Conservation (phyloP, 1,284 basidiomycete species). For the Acaromyces ingoldii region DNA sequence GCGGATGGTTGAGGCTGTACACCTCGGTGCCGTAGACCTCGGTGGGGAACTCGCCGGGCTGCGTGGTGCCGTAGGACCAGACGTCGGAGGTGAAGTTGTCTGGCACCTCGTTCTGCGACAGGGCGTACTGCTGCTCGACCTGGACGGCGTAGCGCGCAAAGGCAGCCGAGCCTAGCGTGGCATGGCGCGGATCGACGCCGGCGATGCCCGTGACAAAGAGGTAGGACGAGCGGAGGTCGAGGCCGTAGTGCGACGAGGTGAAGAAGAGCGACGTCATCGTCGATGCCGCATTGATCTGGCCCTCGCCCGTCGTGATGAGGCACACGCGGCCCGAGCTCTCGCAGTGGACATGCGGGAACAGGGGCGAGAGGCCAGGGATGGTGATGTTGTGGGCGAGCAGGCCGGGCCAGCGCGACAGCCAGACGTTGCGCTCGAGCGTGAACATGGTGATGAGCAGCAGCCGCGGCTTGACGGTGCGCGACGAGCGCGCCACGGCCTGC, state of each 20-base stretch:
- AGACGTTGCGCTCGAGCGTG: conserved; percentile 49
- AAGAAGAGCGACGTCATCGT: conserved; percentile 55
- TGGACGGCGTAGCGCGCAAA: conserved; percentile 57
- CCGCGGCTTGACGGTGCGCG: too few species aligned
- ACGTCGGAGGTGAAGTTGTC: conserved; percentile 56
- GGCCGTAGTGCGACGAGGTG: too few species aligned
- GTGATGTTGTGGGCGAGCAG: conserved; percentile 53
- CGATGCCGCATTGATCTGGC: conserved; percentile 58
- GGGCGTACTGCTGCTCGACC: conserved; percentile 56
- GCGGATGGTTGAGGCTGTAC: conserved; percentile 57
- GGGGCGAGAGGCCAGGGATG: conserved; percentile 55
- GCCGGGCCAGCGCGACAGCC: conserved; percentile 34
- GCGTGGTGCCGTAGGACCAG: conserved; percentile 52
- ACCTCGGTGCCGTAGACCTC: conserved; percentile 58
- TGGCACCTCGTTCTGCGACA: conserved; percentile 57
- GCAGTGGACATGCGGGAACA: conserved; percentile 56
- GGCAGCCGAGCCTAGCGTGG: conserved; percentile 55
- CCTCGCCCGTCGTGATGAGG: conserved; percentile 53
- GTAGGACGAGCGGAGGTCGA: conserved; percentile 56
- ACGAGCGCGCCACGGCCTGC: too few species aligned
- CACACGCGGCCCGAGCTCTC: conserved; percentile 54
- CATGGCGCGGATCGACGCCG: conserved; percentile 55
- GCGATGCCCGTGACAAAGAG: conserved; percentile 58
- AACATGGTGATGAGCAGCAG: conserved; percentile 45
- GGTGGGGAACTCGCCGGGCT: conserved; percentile 50